Percentiles rank a stretch among this genome's conserved stretches.
Evolutionary conservation across 2,329 filamentous ascomycete genomes (phyloP).

Genomic region (Bertia moriformis): DNA sequence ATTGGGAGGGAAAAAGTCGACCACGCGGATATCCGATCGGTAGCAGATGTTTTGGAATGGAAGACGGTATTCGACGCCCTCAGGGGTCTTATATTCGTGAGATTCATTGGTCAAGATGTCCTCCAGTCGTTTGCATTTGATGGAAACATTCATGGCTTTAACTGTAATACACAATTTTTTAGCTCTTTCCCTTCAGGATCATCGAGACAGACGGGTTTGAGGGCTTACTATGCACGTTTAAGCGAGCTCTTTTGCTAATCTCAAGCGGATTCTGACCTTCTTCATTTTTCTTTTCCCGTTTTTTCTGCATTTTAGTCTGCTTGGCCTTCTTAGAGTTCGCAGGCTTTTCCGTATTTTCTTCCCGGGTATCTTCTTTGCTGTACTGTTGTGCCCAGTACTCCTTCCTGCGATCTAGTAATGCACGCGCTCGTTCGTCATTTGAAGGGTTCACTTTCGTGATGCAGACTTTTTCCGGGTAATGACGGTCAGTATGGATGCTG

Average conservation of each 20-base stretch:
- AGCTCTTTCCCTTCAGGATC: too few species aligned
- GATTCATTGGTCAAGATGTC: neutral
- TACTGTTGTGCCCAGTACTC: neutral
- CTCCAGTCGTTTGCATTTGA: neutral
- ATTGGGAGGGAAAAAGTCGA: conserved; percentile 7
- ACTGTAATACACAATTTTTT: neutral
- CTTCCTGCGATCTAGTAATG: conserved; percentile 5
- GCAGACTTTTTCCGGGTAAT: conserved; percentile 33
- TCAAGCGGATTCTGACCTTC: neutral
- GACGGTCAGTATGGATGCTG: conserved; percentile 46
- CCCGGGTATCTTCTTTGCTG: neutral
- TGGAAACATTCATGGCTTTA: neutral
- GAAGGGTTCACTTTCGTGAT: conserved; percentile 29
- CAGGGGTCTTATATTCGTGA: neutral
- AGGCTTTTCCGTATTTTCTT: neutral
- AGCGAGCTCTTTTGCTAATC: too few species aligned
- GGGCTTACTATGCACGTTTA: too few species aligned
- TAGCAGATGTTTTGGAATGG: conserved; percentile 7
- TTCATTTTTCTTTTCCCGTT: neutral
- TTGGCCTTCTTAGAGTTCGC: neutral
- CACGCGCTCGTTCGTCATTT: conserved; percentile 21
- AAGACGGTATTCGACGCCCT: neutral
- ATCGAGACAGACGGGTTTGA: too few species aligned
- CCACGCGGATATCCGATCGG: conserved; percentile 5
- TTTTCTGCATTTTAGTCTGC: neutral